Evolutionary conservation across 179 eudicot genomes (phyloP), one percentile per base, ranked within the genome.

Genomic region (Heliamphora pulchella): DNA sequence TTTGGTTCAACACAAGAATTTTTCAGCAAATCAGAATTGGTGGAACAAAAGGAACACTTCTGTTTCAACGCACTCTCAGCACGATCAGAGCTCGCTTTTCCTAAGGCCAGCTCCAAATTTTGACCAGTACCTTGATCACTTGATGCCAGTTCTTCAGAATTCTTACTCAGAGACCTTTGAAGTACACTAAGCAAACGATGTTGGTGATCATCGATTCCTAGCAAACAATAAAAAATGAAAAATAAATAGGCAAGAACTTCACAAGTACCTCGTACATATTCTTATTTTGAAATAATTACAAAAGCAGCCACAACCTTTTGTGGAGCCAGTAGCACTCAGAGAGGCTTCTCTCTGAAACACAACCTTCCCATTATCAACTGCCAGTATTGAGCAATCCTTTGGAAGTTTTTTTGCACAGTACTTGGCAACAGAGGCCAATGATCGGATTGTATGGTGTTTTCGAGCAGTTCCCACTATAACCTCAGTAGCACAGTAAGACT

Each of bases 311-410:
- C 44, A 77, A 88, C 91, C 91, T 87, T 85, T 83, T 14, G 74
- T 65, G 70, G 72, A 55, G 55, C 76, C 66, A 15, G 75, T 79
- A 13, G 79, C 39, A 5, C 58, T 13, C 2, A 44, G 83, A 68
- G 59, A 83, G 48, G 87, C 81, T 76, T 85, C 85, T 63, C 82
- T 87, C 13, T 80, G 86, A 78, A 79, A 89, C 66, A 91, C 89
- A 74, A 94, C 78, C 82, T 96, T 96, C 67, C 98, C 99, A 88
- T 88, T 94, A 80, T 89, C 88, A 82, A 94, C 92, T 59, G 98
- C 95, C 54, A 89, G 82, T 64, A 96, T 88, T 2, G 96, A 88
- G 81, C 93, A 87, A 67, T 84, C 84, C 78, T 88, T 90, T 20
- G 90, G 79, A 57, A 96, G 81, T 78, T 89, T 94, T 81, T 77